phyloP scores from a whole-genome alignment of 352 stramenopile genomes.

The Phytopythium kandeliae region DNA sequence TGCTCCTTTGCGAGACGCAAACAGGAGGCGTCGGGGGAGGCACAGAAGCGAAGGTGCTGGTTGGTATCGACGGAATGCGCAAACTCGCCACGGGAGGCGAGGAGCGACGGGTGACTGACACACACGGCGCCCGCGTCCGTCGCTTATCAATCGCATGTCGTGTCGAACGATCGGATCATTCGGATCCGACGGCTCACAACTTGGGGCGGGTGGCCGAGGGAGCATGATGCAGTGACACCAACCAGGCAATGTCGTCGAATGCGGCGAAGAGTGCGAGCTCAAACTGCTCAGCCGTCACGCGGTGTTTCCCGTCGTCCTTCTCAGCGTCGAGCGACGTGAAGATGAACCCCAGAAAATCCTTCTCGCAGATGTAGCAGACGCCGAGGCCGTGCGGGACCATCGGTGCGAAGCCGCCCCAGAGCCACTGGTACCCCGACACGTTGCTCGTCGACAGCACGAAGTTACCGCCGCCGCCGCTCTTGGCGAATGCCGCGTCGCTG shows the following conservation, averaged over 20 bases:
- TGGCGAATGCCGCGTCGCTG: constrained; percentile 74
- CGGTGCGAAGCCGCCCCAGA: constrained; percentile 93
- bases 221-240: constrained; percentile 12
- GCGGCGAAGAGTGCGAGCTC: constrained; percentile 41
- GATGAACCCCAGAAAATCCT: constrained; percentile 89
- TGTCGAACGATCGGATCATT: too few species aligned
- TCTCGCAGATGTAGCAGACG: constrained; percentile 91
- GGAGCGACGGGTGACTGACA: too few species aligned
- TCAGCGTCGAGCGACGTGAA: constrained; percentile 77
- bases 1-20: neutral
- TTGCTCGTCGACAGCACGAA: constrained; percentile 95
- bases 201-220: constrained; percentile 6
- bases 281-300: constrained; percentile 33
- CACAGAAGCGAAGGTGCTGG: too few species aligned
- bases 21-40: neutral
- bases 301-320: constrained; percentile 9
- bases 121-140: too few species aligned
- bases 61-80: neutral
- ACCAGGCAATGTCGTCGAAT: constrained; percentile 54
- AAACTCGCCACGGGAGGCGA: neutral
- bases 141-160: too few species aligned
- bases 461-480: constrained; percentile 77
- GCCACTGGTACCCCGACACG: constrained; percentile 93
- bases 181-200: too few species aligned
- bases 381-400: constrained; percentile 90